Conservation (phyloP, 1,139 yeast species). For the Debaryomycetaceae sp. region DNA sequence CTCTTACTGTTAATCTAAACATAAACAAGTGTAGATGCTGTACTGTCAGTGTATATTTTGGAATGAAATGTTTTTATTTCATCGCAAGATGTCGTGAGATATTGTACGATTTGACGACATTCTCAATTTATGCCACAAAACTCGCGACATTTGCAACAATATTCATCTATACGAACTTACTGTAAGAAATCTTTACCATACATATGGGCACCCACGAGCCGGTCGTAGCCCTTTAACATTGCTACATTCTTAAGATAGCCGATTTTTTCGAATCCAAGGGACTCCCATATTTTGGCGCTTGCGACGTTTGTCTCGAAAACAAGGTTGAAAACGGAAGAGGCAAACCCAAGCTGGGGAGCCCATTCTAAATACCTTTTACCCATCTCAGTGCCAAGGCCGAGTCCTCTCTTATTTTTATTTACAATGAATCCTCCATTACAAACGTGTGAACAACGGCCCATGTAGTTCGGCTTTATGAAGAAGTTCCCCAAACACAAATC, state of each 20-base stretch:
- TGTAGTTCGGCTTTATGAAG: constrained; percentile 75
- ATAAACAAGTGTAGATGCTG: constrained; percentile 13
- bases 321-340: constrained; percentile 76
- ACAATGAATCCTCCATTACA: constrained; percentile 82
- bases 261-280: constrained; percentile 67
- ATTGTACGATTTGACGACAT: too few species aligned
- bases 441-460: constrained; percentile 72
- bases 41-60: constrained; percentile 22
- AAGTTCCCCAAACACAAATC: constrained; percentile 58
- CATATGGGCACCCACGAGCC: constrained; percentile 65
- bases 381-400: constrained; percentile 58
- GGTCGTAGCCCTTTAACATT: constrained; percentile 53
- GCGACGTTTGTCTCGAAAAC: constrained; percentile 74
- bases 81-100: not conserved
- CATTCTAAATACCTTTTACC: constrained; percentile 58
- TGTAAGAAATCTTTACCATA: constrained; percentile 53
- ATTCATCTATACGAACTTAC: not conserved
- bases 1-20: not conserved
- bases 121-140: too few species aligned
- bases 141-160: too few species aligned
- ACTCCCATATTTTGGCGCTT: constrained; percentile 70
- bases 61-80: constrained; percentile 14
- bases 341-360: constrained; percentile 73
- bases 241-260: constrained; percentile 71
- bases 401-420: constrained; percentile 51